phyloP scores from a whole-genome alignment of 1,139 yeast genomes.

The Zygosaccharomyces pseudobailii region DNA sequence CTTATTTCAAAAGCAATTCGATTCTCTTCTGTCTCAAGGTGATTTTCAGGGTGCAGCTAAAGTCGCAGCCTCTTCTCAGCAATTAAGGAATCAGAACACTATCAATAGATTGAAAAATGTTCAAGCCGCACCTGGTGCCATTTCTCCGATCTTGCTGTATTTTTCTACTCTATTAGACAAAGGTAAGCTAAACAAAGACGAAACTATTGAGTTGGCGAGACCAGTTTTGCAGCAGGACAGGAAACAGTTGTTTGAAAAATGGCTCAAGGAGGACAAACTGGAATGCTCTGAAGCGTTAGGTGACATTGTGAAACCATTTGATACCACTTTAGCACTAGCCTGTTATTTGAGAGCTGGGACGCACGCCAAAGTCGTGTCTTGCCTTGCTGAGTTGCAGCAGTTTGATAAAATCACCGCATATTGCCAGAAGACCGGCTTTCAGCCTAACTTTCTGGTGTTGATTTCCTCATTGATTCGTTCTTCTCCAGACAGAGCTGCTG shows the following conservation, averaged over 20 bases:
- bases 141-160: constrained; percentile 90
- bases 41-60: constrained; percentile 92
- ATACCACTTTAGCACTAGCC: constrained; percentile 80
- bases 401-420: constrained; percentile 94
- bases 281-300: constrained; percentile 95
- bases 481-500: constrained; percentile 97
- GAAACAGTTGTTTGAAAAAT: constrained; percentile 88
- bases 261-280: constrained; percentile 92
- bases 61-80: constrained; percentile 93
- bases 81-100: constrained; percentile 91
- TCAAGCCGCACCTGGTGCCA: constrained; percentile 94
- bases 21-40: constrained; percentile 74
- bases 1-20: constrained; percentile 87
- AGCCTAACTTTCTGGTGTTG: constrained; percentile 86
- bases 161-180: constrained; percentile 88
- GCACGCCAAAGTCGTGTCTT: constrained; percentile 86
- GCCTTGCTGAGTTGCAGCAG: constrained; percentile 93
- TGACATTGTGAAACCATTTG: constrained; percentile 88
- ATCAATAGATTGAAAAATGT: constrained; percentile 87
- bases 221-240: constrained; percentile 97
- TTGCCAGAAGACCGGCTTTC: constrained; percentile 81
- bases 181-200: constrained; percentile 89
- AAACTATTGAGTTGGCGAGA: constrained; percentile 89
- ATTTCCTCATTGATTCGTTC: constrained; percentile 87
- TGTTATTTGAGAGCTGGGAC: constrained; percentile 83